Percentiles rank a stretch among this genome's conserved stretches.
These are phyloP conservation scores for Jacaranda mimosifolia DNA, from an alignment of 257 asterid species.

Conservation along the genomic window DNA sequence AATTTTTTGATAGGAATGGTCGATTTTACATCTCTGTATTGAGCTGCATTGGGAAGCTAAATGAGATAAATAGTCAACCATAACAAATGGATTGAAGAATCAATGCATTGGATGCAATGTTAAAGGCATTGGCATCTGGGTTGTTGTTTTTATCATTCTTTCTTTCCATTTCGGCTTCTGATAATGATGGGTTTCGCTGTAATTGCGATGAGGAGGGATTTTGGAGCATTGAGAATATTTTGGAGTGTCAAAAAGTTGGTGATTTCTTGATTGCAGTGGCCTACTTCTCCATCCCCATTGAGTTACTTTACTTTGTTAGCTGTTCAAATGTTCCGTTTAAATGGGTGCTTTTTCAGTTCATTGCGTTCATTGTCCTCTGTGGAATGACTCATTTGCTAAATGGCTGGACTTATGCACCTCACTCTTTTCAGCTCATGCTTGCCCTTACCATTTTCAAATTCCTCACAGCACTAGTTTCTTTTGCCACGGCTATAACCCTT, in stretches of 20 bases:
- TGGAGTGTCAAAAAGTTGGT: slow-evolving; percentile 77
- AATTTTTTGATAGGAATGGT: slow-evolving; percentile 35
- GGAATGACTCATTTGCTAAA: slow-evolving; percentile 96
- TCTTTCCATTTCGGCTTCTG: slow-evolving; percentile 52
- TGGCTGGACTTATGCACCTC: slow-evolving; percentile 93
- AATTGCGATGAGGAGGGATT: slow-evolving; percentile 85
- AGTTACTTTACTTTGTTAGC: slow-evolving; percentile 89
- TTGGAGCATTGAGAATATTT: slow-evolving; percentile 71
- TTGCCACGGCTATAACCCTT: slow-evolving; percentile 88
- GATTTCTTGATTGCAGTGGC: slow-evolving; percentile 95
- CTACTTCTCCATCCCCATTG: slow-evolving; percentile 93
- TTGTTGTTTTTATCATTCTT: slow-evolving; percentile 55
- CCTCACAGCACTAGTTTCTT: slow-evolving; percentile 86
- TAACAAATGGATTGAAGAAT: slow-evolving; percentile 48
- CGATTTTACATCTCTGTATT: slow-evolving; percentile 19
- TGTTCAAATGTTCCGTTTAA: slow-evolving; percentile 84
- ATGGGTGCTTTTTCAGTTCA: slow-evolving; percentile 92
- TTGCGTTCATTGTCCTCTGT: slow-evolving; percentile 85
- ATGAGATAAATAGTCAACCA: background rate
- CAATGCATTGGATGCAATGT: slow-evolving; percentile 62
- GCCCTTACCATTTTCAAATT: slow-evolving; percentile 82
- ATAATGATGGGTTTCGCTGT: slow-evolving; percentile 58
- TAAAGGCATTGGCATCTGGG: slow-evolving; percentile 53
- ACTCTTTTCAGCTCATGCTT: slow-evolving; percentile 81
- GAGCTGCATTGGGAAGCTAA: slow-evolving; percentile 29